These are phyloP conservation scores for Zygoascus tannicola DNA, from an alignment of 805 yeast species.

Conservation along the genomic window DNA sequence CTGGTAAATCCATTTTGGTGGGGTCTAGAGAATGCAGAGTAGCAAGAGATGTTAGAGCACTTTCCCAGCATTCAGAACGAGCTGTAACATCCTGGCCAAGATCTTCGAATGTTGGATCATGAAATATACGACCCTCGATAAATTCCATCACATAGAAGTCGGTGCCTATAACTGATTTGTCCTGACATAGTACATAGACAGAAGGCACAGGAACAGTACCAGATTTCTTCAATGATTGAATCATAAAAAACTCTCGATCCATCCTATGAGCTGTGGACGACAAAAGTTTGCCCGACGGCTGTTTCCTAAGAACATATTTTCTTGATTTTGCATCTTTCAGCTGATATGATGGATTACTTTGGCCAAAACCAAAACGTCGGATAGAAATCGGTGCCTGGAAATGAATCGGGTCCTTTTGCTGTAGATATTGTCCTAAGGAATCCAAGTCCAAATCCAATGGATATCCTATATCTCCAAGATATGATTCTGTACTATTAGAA, in stretches of 20 bases:
- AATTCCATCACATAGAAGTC: constrained; percentile 56
- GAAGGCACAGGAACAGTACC: constrained; percentile 46
- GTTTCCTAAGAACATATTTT: constrained; percentile 44
- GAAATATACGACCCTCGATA: constrained; percentile 47
- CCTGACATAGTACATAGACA: constrained; percentile 46
- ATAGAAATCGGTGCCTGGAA: constrained; percentile 29
- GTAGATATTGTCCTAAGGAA: constrained; percentile 23
- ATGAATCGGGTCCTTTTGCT: constrained; percentile 10
- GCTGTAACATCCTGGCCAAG: constrained; percentile 22
- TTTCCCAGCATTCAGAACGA: constrained; percentile 34
- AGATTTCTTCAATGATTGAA: constrained; percentile 31
- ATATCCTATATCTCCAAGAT: constrained; percentile 25
- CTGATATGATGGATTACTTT: constrained; percentile 54
- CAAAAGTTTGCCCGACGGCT: constrained; percentile 44
- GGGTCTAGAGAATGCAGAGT: constrained; percentile 45
- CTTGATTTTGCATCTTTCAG: constrained; percentile 33
- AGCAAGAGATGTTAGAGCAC: constrained; percentile 40
- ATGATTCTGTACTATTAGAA: constrained; percentile 22
- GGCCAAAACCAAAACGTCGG: constrained; percentile 53
- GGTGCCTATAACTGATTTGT: constrained; percentile 43
- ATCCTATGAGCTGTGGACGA: constrained; percentile 53
- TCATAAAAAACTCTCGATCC: constrained; percentile 49
- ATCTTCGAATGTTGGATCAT: constrained; percentile 40
- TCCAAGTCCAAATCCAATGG: constrained; percentile 19
- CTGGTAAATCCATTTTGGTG: constrained; percentile 38